Conservation (phyloP, 805 yeast species). For the Metschnikowia orientalis region DNA sequence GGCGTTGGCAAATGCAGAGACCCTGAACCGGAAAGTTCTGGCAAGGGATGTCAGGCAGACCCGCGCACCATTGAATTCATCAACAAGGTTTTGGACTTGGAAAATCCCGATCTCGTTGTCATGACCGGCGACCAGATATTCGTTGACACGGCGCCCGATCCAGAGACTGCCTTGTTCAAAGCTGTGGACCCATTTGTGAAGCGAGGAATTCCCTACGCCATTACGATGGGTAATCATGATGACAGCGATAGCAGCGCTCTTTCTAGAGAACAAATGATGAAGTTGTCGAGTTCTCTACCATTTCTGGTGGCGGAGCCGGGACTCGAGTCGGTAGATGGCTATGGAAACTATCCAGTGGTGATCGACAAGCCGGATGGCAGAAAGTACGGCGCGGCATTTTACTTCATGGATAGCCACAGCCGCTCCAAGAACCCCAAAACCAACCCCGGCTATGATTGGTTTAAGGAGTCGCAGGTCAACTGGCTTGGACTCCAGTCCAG, state of each 20-base stretch:
- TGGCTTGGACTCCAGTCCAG: slow-evolving; percentile 39
- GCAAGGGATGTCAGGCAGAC: slow-evolving; percentile 70
- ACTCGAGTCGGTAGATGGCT: slow-evolving; percentile 67
- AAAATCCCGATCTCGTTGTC: slow-evolving; percentile 80
- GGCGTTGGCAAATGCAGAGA: slow-evolving; percentile 79
- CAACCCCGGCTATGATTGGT: slow-evolving; percentile 80
- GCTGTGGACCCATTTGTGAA: slow-evolving; percentile 65
- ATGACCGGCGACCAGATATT: slow-evolving; percentile 89
- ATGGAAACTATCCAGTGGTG: slow-evolving; percentile 66
- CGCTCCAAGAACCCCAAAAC: slow-evolving; percentile 64
- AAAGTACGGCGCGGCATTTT: slow-evolving; percentile 52
- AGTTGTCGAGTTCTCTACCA: slow-evolving; percentile 55
- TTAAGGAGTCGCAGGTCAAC: slow-evolving; percentile 64
- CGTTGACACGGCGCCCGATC: slow-evolving; percentile 76
- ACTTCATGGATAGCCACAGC: slow-evolving; percentile 82
- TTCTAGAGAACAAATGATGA: slow-evolving; percentile 56
- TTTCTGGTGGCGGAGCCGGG: slow-evolving; percentile 60
- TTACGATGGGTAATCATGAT: slow-evolving; percentile 91
- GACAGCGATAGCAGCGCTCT: slow-evolving; percentile 72
- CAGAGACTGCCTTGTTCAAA: slow-evolving; percentile 78
- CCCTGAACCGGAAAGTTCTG: slow-evolving; percentile 50
- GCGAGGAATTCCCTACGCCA: slow-evolving; percentile 75
- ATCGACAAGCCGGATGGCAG: slow-evolving; percentile 38
- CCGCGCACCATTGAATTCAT: slow-evolving; percentile 61
- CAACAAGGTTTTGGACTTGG: slow-evolving; percentile 59